Percentiles rank a stretch among this genome's conserved stretches.
Conservation (phyloP, 345 rosid genomes). For the Turnera subulata region DNA sequence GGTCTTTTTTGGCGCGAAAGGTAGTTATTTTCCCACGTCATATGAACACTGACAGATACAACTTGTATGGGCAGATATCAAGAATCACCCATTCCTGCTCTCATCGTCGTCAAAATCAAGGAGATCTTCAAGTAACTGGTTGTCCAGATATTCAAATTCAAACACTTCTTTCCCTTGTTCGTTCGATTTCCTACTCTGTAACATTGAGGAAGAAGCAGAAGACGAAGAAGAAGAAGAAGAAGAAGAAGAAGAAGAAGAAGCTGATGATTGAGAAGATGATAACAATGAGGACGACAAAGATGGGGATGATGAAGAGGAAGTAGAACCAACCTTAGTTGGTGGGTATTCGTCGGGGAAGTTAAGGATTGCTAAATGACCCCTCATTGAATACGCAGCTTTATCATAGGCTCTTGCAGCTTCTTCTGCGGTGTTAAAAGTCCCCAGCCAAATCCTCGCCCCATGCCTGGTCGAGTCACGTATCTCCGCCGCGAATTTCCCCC, state of each 20-base stretch:
- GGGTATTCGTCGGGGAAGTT: constrained; percentile 69
- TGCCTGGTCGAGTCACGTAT: constrained; percentile 68
- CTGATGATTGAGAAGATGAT: not conserved
- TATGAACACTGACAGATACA: not conserved
- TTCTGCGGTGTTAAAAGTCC: constrained; percentile 70
- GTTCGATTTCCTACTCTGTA: constrained; percentile 7
- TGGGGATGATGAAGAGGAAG: constrained; percentile 22
- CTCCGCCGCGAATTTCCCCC: constrained; percentile 91
- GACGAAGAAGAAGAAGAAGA: not conserved
- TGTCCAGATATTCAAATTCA: constrained; percentile 55
- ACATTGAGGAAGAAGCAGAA: constrained; percentile 1
- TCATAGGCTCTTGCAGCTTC: constrained; percentile 89
- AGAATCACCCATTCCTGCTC: constrained; percentile 14
- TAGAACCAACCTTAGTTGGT: constrained; percentile 3
- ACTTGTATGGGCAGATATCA: not conserved
- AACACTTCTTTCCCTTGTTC: constrained; percentile 30
- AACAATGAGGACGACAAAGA: constrained; percentile 16
- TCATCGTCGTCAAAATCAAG: constrained; percentile 33
- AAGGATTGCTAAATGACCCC: constrained; percentile 62
- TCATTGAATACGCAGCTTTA: constrained; percentile 61
- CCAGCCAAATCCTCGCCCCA: constrained; percentile 80
- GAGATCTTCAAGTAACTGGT: constrained; percentile 52
- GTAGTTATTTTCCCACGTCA: not conserved
- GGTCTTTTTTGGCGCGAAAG: not conserved
- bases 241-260: constrained; percentile 2